Evolutionary conservation across 495 filamentous ascomycete genomes (phyloP).

Genomic region (Amniculicola lignicola): DNA sequence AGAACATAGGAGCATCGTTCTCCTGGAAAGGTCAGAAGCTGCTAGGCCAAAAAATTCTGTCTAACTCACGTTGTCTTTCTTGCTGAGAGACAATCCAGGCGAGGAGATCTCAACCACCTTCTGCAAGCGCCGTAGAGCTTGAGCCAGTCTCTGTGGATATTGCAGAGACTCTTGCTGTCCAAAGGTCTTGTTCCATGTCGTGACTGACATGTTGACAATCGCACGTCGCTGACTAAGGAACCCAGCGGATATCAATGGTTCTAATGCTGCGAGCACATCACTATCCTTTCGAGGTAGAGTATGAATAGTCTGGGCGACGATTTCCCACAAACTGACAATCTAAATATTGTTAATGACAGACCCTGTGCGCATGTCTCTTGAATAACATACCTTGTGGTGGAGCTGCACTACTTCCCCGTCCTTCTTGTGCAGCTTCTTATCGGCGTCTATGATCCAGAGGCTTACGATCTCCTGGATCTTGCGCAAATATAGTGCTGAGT

Average conservation of each 20-base stretch:
- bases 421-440: constrained; percentile 36
- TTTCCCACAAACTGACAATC: constrained; percentile 38
- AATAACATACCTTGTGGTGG: constrained; percentile 25
- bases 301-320: constrained; percentile 28
- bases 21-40: too few relatives aligned
- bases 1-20: constrained; percentile 14
- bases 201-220: constrained; percentile 53
- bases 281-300: constrained; percentile 42
- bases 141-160: constrained; percentile 50
- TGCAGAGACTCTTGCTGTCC: constrained; percentile 45
- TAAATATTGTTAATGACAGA: constrained; percentile 18
- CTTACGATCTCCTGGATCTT: constrained; percentile 58
- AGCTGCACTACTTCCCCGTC: constrained; percentile 9
- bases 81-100: constrained; percentile 48
- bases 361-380: too few relatives aligned
- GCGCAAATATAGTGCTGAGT: constrained; percentile 43
- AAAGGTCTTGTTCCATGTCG: constrained; percentile 60
- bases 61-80: constrained; percentile 40
- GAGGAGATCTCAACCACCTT: constrained; percentile 47
- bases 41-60: constrained; percentile 27
- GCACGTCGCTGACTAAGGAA: constrained; percentile 54
- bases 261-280: constrained; percentile 47
- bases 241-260: constrained; percentile 54
- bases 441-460: constrained; percentile 59
- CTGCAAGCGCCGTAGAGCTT: constrained; percentile 49